These are phyloP conservation scores for Boletus edulis DNA, from an alignment of 768 basidiomycete genomes.

Conservation along the genomic window DNA sequence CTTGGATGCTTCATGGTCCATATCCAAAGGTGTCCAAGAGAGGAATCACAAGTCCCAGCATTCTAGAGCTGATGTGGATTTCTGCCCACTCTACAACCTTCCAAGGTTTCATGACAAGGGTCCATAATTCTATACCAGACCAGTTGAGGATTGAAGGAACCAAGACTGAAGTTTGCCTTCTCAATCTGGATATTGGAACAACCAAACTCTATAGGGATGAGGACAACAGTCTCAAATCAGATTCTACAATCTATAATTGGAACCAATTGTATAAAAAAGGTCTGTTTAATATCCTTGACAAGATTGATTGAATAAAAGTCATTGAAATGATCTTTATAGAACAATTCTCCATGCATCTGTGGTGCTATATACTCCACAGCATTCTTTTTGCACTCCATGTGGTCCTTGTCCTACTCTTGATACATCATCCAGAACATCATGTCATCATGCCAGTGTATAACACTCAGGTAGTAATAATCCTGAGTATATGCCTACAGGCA, in stretches of 20 bases:
- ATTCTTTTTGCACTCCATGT: background rate
- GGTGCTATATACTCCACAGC: background rate
- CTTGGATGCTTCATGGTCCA: background rate
- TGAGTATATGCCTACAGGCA: background rate
- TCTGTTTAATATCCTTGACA: background rate
- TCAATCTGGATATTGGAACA: background rate
- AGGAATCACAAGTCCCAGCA: background rate
- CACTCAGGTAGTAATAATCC: background rate
- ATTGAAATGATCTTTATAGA: background rate
- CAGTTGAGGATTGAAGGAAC: background rate
- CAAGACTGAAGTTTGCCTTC: background rate
- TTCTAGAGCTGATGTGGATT: background rate
- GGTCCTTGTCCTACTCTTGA: background rate
- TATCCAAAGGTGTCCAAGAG: background rate
- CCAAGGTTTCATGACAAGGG: background rate
- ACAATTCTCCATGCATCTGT: background rate
- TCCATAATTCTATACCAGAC: background rate
- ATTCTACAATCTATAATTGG: background rate
- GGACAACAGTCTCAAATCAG: background rate
- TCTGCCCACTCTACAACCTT: background rate
- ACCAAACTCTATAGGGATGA: background rate
- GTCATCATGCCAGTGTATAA: background rate
- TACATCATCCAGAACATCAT: background rate
- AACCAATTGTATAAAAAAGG: background rate
- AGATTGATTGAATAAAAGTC: background rate